Percentiles rank a stretch among this genome's conserved stretches.
Evolutionary conservation across 2,329 filamentous ascomycete species (phyloP).

Genomic region (Periconia digitata): DNA sequence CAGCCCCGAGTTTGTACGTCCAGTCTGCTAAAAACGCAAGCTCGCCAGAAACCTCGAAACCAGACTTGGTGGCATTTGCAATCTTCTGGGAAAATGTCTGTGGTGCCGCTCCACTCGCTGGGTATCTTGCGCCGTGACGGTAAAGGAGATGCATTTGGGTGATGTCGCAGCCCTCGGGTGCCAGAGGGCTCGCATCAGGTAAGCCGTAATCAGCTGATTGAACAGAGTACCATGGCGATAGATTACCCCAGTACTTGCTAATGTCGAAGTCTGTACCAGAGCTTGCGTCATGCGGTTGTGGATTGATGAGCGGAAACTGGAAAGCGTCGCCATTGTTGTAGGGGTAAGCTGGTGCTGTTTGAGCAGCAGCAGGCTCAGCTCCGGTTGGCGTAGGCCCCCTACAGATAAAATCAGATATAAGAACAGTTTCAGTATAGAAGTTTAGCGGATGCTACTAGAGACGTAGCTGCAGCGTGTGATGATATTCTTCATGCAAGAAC

Average conservation of each 20-base stretch:
- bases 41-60: constrained; percentile 27
- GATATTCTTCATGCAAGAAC: not conserved
- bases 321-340: constrained; percentile 27
- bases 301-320: constrained; percentile 24
- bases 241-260: constrained; percentile 33
- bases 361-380: constrained; percentile 27
- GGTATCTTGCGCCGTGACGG: constrained; percentile 34
- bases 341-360: constrained; percentile 30
- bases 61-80: constrained; percentile 27
- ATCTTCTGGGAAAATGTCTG: constrained; percentile 28
- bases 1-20: constrained; percentile 34
- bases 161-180: constrained; percentile 28
- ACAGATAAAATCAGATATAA: not conserved
- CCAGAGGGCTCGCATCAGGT: constrained; percentile 25
- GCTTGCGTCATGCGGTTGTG: constrained; percentile 22
- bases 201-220: constrained; percentile 31
- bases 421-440: too few species aligned
- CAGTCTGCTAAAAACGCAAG: constrained; percentile 27
- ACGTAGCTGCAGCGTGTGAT: not conserved
- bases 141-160: constrained; percentile 34
- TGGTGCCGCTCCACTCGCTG: constrained; percentile 28
- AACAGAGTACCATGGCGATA: constrained; percentile 33
- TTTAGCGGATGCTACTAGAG: too few species aligned
- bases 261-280: constrained; percentile 27
- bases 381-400: constrained; percentile 31